These are phyloP conservation scores for Monosporascus sp. DNA, from an alignment of 2,329 filamentous ascomycete genomes.

Conservation along the genomic window DNA sequence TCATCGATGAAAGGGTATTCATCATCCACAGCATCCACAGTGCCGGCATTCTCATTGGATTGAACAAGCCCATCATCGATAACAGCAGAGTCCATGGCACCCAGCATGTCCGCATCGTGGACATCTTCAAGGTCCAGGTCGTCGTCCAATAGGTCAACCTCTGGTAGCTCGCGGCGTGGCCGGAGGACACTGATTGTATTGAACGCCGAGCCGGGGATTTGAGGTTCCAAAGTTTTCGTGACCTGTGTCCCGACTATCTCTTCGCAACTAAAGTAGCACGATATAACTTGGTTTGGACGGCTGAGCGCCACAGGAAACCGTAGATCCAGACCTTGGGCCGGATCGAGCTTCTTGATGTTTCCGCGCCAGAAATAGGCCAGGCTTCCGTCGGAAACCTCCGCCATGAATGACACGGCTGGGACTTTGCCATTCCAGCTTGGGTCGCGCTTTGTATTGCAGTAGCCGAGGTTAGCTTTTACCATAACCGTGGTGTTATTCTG, in stretches of 20 bases:
- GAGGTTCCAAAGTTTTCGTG: conserved; percentile 15
- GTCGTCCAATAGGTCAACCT: conserved; percentile 2
- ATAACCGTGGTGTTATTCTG: conserved; percentile 50
- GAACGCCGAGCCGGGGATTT: conserved; percentile 31
- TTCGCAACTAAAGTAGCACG: conserved; percentile 75
- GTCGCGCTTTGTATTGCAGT: conserved; percentile 60
- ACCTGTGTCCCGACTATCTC: conserved; percentile 65
- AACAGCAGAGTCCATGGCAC: conserved; percentile 22
- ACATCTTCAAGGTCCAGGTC: conserved; percentile 30
- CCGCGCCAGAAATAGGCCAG: conserved; percentile 64
- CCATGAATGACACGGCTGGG: conserved; percentile 69
- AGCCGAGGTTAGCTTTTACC: conserved; percentile 64
- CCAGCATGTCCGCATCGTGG: conserved; percentile 38
- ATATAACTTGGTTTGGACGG: conserved; percentile 52
- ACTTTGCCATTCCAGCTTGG: conserved; percentile 59
- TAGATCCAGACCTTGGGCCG: conserved; percentile 51
- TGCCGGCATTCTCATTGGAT: conserved; percentile 7
- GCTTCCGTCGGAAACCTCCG: conserved; percentile 63
- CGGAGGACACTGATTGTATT: conserved; percentile 1
- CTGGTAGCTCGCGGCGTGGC: background rate
- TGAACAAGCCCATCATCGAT: conserved; percentile 13
- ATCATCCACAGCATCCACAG: conserved; percentile 29
- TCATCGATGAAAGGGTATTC: conserved; percentile 50
- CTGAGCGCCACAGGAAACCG: conserved; percentile 54
- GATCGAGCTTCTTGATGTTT: conserved; percentile 61